Conservation (phyloP, 2,329 filamentous ascomycete genomes). For the Ophiognomonia clavigignenti-juglandacearum region DNA sequence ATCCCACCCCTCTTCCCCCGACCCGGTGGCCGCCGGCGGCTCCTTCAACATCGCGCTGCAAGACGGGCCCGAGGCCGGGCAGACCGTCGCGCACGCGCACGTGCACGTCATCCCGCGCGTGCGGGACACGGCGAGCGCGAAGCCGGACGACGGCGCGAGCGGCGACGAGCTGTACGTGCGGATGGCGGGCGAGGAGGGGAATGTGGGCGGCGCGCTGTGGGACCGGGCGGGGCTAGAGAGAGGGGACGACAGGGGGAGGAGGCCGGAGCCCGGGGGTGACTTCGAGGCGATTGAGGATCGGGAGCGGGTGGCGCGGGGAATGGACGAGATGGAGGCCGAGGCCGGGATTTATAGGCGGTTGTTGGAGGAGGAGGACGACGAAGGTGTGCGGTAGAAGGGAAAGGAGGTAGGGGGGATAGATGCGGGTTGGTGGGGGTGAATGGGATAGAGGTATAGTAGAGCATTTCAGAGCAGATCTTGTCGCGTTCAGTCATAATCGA, state of each 20-base stretch:
- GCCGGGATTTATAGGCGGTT: slow-evolving; percentile 59
- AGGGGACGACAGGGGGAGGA: slow-evolving; percentile 15
- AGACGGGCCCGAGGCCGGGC: slow-evolving; percentile 83
- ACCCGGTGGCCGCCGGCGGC: slow-evolving; percentile 48
- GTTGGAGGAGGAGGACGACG: slow-evolving; percentile 38
- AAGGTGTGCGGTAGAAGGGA: slow-evolving; percentile 1
- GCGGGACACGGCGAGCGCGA: slow-evolving; percentile 47
- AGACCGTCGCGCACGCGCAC: slow-evolving; percentile 92
- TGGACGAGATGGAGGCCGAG: slow-evolving; percentile 76
- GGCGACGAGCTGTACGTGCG: slow-evolving; percentile 74
- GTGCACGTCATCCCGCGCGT: slow-evolving; percentile 81
- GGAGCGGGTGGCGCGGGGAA: slow-evolving; percentile 59
- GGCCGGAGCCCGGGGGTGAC: slow-evolving; percentile 46
- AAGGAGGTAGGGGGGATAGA: neutral
- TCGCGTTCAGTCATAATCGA: too few species aligned
- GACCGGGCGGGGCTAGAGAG: too few species aligned
- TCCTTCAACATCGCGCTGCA: slow-evolving; percentile 95
- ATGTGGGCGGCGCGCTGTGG: slow-evolving; percentile 68
- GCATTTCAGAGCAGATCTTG: too few species aligned
- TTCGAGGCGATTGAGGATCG: slow-evolving; percentile 71
- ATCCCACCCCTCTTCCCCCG: slow-evolving; percentile 7
- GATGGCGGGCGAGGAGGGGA: slow-evolving; percentile 80
- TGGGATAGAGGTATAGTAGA: too few species aligned
- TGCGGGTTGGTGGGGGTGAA: too few species aligned
- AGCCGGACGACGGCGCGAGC: slow-evolving; percentile 27